Evolutionary conservation across 2,329 filamentous ascomycete species (phyloP).

Genomic region (Pyrenochaeta sp.): DNA sequence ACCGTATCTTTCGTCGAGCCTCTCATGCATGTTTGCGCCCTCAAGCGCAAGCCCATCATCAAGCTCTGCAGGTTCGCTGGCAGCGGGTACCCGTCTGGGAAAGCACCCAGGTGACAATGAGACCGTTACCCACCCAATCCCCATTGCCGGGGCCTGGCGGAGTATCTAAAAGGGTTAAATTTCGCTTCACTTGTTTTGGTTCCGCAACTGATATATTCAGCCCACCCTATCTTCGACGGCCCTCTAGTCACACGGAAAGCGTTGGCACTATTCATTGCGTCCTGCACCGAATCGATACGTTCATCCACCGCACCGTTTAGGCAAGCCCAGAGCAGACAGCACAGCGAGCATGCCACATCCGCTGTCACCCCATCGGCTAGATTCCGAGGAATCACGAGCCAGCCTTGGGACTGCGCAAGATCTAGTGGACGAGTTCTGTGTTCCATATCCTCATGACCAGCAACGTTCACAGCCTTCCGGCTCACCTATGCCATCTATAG

Average conservation of each 20-base stretch:
- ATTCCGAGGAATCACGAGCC: slow-evolving; percentile 27
- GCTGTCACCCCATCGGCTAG: slow-evolving; percentile 34
- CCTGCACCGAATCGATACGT: slow-evolving; percentile 25
- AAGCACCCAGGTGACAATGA: slow-evolving; percentile 40
- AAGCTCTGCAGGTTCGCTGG: slow-evolving; percentile 41
- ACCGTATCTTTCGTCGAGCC: slow-evolving; percentile 15
- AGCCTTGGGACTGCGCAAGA: slow-evolving; percentile 21
- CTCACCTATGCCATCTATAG: slow-evolving; percentile 14
- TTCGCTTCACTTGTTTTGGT: slow-evolving; percentile 41
- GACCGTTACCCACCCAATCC: slow-evolving; percentile 28
- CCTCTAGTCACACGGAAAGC: slow-evolving; percentile 36
- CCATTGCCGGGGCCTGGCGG: slow-evolving; percentile 23
- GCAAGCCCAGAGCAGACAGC: slow-evolving; percentile 32
- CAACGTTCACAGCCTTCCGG: slow-evolving; percentile 19
- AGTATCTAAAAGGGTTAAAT: slow-evolving; percentile 39
- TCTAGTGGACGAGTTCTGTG: slow-evolving; percentile 25
- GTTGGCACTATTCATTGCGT: slow-evolving; percentile 36
- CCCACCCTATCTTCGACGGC: slow-evolving; percentile 24
- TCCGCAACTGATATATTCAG: slow-evolving; percentile 24
- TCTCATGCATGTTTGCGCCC: slow-evolving; percentile 35
- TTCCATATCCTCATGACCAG: slow-evolving; percentile 21
- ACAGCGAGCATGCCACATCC: slow-evolving; percentile 41
- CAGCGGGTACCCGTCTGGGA: slow-evolving; percentile 37
- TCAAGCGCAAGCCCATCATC: slow-evolving; percentile 29
- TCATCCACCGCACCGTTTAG: slow-evolving; percentile 14